Base-by-base conservation (phyloP, 1,139 yeast genomes). In the Diutina siamensis region DNA sequence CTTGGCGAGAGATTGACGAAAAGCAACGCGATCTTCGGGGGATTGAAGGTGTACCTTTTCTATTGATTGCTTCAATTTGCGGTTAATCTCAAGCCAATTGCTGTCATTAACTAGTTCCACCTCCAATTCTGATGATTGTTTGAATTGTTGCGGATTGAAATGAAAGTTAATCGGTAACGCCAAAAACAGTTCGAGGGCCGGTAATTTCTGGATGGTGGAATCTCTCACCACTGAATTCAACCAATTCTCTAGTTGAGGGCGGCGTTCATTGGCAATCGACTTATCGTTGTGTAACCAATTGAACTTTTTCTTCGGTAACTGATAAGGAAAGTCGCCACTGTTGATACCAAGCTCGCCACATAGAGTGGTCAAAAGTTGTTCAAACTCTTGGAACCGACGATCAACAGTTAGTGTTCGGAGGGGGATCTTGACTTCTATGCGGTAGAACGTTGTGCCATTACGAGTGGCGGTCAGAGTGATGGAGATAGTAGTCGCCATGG, bases 341-440 rank as follows among this genome's bases (percentile, higher is more conserved):
- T 15, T 25, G 32, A 38, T 38, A 9, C 42, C 42, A 25, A 38
- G 42, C 13, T 38, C 42, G n/a, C 42, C 19, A 17, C 31, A 22
- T 10, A 38, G 42, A 9, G 21, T 32, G 32, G 17, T 15, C n/a
- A n/a, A 15, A 8, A 38, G 28, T 18, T n/a, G 19, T 17, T 38
- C 42, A 25, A 38, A 38, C 10, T 38, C 42, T 12, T 38, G 42
- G 18, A 25, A 38, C 3, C 42, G 19, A 9, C 42, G 28, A n/a
- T 38, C 32, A 22, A 38, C 32, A 3, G 33, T 13, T 8, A 38
- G 21, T 22, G 42, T 38, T 7, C 42, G 31, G 10, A 38, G 42
- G 3, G 42, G 42, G 15, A 38, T 25, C 18, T 38, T 38, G 20
- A 38, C 10, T n/a, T 38, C 20, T n/a, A 38, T 38, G 10, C n/a